Conservation (phyloP, 208 protist species). For the Crithidia thermophila region DNA sequence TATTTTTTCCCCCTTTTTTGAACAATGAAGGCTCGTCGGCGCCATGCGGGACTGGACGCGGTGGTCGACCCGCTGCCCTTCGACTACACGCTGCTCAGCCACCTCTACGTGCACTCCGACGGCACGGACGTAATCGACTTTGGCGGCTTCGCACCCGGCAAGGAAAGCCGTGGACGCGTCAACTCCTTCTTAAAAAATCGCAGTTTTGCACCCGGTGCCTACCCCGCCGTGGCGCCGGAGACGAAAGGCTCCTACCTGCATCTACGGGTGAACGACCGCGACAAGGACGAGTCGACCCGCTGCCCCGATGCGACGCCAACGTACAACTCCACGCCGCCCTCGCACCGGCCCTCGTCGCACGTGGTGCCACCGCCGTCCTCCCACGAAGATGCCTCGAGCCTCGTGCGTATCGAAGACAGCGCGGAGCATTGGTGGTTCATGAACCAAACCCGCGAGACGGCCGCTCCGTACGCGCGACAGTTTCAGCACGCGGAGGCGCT, state of each 20-base stretch:
- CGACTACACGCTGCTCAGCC: conserved; percentile 73
- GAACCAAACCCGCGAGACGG: conserved; percentile 39
- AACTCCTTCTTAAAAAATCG: conserved; percentile 48
- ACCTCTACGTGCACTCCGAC: conserved; percentile 72
- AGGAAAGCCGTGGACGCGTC: conserved; percentile 31
- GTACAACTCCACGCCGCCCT: not conserved
- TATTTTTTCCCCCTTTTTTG: conserved; percentile 6
- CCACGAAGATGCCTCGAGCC: conserved; percentile 26
- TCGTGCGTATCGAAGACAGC: conserved; percentile 63
- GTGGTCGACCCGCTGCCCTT: conserved; percentile 57
- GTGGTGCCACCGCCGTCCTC: not conserved
- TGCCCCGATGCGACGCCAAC: not conserved
- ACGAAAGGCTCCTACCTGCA: conserved; percentile 43
- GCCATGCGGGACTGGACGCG: conserved; percentile 30
- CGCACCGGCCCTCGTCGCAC: not conserved
- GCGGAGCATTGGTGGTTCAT: conserved; percentile 82
- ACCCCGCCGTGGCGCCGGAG: conserved; percentile 8
- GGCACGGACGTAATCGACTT: conserved; percentile 84
- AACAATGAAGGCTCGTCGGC: conserved; percentile 68
- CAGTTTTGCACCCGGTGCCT: conserved; percentile 28
- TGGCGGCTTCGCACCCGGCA: conserved; percentile 43
- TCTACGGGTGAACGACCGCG: conserved; percentile 38
- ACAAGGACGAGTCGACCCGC: conserved; percentile 4
- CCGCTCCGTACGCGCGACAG: conserved; percentile 58
- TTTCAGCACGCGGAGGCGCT: conserved; percentile 52